These are phyloP conservation scores for Arachis monticola DNA, from an alignment of 331 rosid genomes.

Conservation along the genomic window DNA sequence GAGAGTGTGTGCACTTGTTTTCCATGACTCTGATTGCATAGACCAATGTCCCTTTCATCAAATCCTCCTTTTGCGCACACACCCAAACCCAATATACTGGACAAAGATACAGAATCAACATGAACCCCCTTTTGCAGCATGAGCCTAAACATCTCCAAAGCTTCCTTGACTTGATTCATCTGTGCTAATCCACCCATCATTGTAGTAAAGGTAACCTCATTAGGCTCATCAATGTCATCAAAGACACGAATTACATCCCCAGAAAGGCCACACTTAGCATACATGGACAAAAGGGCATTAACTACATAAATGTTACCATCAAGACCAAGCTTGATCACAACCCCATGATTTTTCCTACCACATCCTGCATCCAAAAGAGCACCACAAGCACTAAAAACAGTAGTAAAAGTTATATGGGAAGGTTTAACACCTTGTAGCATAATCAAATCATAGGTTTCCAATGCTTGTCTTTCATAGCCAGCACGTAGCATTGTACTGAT, in stretches of 20 bases:
- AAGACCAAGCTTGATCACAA: slow-evolving; percentile 64
- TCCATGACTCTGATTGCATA: slow-evolving; percentile 46
- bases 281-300: slow-evolving; percentile 70
- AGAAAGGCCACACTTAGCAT: slow-evolving; percentile 61
- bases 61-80: slow-evolving; percentile 54
- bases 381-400: slow-evolving; percentile 67
- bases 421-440: slow-evolving; percentile 58
- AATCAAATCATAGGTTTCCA: slow-evolving; percentile 59
- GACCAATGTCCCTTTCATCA: slow-evolving; percentile 47
- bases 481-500: slow-evolving; percentile 48
- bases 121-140: slow-evolving; percentile 64
- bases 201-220: slow-evolving; percentile 81
- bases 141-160: slow-evolving; percentile 58
- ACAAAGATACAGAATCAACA: slow-evolving; percentile 74
- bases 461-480: slow-evolving; percentile 45
- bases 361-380: slow-evolving; percentile 47
- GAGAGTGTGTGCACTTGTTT: slow-evolving; percentile 57
- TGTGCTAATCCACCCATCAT: slow-evolving; percentile 68
- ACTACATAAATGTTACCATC: slow-evolving; percentile 59
- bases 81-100: slow-evolving; percentile 68
- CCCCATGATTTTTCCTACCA: slow-evolving; percentile 38
- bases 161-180: slow-evolving; percentile 54
- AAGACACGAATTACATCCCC: slow-evolving; percentile 64
- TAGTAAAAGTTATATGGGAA: slow-evolving; percentile 67
- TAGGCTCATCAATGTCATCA: slow-evolving; percentile 60